Evolutionary conservation across 345 rosid genomes (phyloP).

Genomic region (Durio zibethinus): DNA sequence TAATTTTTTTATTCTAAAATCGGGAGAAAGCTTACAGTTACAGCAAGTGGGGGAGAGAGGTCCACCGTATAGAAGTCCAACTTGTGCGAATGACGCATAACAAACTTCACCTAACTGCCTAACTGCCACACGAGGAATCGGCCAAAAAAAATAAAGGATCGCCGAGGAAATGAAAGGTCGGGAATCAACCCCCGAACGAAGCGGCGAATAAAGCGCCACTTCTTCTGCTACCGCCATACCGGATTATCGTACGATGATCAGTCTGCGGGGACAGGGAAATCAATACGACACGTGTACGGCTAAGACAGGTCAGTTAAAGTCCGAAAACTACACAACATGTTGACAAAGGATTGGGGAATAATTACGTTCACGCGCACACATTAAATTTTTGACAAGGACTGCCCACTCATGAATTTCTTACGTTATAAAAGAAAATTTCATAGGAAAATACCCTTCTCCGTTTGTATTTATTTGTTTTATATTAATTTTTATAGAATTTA

Average conservation of each 20-base stretch:
- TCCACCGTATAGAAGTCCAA: not conserved
- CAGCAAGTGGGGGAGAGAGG: not conserved
- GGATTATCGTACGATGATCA: not conserved
- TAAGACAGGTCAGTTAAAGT: not conserved
- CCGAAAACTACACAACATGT: slow-evolving; percentile 12
- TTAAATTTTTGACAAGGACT: slow-evolving; percentile 13
- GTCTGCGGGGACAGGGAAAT: no score
- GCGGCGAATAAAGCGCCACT: slow-evolving; percentile 18
- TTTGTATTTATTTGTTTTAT: no score
- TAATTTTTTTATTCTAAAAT: not conserved
- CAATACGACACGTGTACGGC: slow-evolving; percentile 1
- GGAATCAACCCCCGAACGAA: not conserved
- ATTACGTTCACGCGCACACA: slow-evolving; percentile 22
- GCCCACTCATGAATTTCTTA: not conserved
- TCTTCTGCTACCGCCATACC: not conserved
- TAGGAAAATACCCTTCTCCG: no score
- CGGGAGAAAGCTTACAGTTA: not conserved
- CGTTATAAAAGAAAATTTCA: no score
- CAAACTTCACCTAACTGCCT: slow-evolving; percentile 16
- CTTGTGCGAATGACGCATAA: not conserved
- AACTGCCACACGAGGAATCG: slow-evolving; percentile 21
- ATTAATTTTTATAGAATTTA: no score
- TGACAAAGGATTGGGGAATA: not conserved
- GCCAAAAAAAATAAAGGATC: not conserved
- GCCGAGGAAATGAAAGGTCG: slow-evolving; percentile 9